Percentiles rank a stretch among this genome's conserved stretches.
Conservation (phyloP, 352 stramenopile species). For the Pythium graminicola region DNA sequence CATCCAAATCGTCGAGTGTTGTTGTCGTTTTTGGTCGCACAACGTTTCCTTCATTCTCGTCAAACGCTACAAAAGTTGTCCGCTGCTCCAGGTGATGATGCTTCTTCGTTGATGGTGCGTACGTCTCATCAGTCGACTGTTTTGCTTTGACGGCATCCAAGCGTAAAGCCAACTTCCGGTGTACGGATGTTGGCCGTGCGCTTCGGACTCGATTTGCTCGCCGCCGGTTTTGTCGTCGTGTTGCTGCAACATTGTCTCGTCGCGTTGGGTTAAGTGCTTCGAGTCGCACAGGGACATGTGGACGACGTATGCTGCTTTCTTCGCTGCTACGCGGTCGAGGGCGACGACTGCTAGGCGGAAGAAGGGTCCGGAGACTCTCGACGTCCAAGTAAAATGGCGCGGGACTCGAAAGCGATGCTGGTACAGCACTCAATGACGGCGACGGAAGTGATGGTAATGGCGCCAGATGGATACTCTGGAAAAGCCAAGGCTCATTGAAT, state of each 20-base stretch:
- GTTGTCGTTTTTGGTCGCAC: neutral
- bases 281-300: conserved; percentile 27
- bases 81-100: neutral
- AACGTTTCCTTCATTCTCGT: neutral
- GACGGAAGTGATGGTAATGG: conserved; percentile 2
- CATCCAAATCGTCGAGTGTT: conserved; percentile 39
- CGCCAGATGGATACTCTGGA: conserved; percentile 43
- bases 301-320: conserved; percentile 18
- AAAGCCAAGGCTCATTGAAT: conserved; percentile 60
- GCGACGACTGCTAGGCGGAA: conserved; percentile 23
- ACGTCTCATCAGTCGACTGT: neutral
- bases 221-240: neutral
- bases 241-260: neutral
- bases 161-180: conserved; percentile 44
- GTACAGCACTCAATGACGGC: neutral
- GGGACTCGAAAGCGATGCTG: conserved; percentile 6
- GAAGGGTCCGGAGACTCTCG: conserved; percentile 51
- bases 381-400: conserved; percentile 65
- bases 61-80: neutral
- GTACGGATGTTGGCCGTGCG: conserved; percentile 18
- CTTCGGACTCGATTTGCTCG: conserved; percentile 4
- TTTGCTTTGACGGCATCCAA: conserved; percentile 36
- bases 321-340: conserved; percentile 17
- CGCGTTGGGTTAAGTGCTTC: conserved; percentile 28
- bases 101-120: neutral